Base-by-base conservation (phyloP, 208 protist species). In the Dictyostelium gargantuum region DNA sequence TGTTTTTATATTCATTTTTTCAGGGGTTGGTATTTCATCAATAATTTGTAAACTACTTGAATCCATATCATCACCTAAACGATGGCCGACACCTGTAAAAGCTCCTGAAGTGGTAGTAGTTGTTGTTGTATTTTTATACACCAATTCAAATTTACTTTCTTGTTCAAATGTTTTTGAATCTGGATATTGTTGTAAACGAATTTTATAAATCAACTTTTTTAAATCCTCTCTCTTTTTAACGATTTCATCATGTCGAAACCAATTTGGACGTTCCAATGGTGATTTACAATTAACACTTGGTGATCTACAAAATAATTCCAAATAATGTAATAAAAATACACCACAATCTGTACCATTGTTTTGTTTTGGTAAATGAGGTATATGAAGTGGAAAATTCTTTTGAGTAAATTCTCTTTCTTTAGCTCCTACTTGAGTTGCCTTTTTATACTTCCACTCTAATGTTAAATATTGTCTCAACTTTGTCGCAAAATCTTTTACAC, bases 291-390 rank as follows among this genome's bases (percentile, higher is more conserved):
- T 48, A 0, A 2, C 79, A 23, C 56, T 21, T 26, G 76, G 89
- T 3, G 23, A 23, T 26, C 44, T 84, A 68, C 72, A 80, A 80
- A 93, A 93, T 17, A 84, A 29, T n/a, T 93, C 89, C 6, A 85
- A 66, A 48, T 85, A 93, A 3, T 85, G 75, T 15, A 93, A 48
- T 40, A 93, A 42, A 35, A 42, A 93, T 19, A 93, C 50, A n/a
- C 89, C 89, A 56, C 89, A 93, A 48, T 93, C 89, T 35, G 11
- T 32, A 44, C 23, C 84, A 42, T 93, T 93, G 1, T 66, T 77
- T 80, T 93, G 89, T 9, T 26, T 13, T 21, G 89, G 89, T 4
- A 93, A 44, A 56, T 81, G 66, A 35, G 77, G 66, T n/a, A n/a
- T 21, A n/a, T 50, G 54, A 35, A 40, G 15, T 23, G 35, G 23